Base-by-base conservation (phyloP, 2,329 filamentous ascomycete genomes). In the Diaporthe citrichinensis region DNA sequence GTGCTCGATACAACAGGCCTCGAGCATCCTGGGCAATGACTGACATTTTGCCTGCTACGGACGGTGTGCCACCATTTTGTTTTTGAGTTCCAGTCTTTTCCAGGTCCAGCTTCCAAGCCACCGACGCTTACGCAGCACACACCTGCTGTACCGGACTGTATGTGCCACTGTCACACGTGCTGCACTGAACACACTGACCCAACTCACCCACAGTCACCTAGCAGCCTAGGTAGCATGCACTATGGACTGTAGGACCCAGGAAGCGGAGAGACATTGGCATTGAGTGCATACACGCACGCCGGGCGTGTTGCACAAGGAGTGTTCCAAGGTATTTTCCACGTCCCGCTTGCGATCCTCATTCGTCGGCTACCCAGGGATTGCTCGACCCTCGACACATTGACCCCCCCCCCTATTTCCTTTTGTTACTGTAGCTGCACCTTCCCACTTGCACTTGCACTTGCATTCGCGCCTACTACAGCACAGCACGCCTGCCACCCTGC, bases 11-110 rank as follows among this genome's bases (percentile, higher is more conserved):
- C 44, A 15, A 62, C 59, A 9, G 28, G 28, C 28, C 59, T 31
- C 36, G 20, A 25, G 31, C 44, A 49, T 51, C 62, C 44, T 67
- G 46, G 31, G 28, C n/a, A 67, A 23, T 67, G 44, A 68, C 41
- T 46, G 39, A 46, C 59, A 65, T 46, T 58, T 57, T 58, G 53
- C 25, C 53, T 53, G 41, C 36, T 72, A 51, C 62, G 58, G 62
- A 71, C 46, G 57, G 73, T 75, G 73, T 75, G 68, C 55, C 73
- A 74, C 73, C 73, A 62, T 59, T 44, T 49, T 73, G 55, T 51
- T 71, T 75, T 72, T 67, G 69, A 73, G 74, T 59, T 73, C 69
- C 69, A 57, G 71, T 68, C 58, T 41, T 61, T 39, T 49, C 68
- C 69, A 62, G 17, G 44, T 61, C 57, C 58, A 39, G 57, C 58